Evolutionary conservation across 2,329 filamentous ascomycete genomes (phyloP), one percentile per base, ranked within the genome.

Genomic region (Trichoderma semiorbis): DNA sequence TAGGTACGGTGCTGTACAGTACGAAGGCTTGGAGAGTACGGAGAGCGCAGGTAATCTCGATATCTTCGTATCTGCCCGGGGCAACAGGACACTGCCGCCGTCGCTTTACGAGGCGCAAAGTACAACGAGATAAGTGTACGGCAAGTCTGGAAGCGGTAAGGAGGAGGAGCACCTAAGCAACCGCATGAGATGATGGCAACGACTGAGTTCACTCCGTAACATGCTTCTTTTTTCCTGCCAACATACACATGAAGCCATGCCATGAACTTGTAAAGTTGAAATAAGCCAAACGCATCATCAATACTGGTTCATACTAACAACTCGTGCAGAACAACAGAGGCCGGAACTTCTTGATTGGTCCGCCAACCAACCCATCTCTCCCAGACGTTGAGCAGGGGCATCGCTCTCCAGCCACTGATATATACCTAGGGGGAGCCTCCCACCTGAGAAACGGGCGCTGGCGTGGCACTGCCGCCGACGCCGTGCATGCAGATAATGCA

Each of bases 391-490:
- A 36, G 58, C n/a, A 39, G 55, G 55, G 65, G 34, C 28, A 7
- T 69, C 36, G 36, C 16, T 53, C 57, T 61, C 67, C 67, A 69
- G 67, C 67, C 67, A 62, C 67, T 53, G 57, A 69, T 60, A 34
- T 34, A 60, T 16, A 60, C 67, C 60, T 58, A 69, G 39, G 34
- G 34, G 53, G 53, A 47, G 26, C 36, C 55, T 62, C 67, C 60
- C 67, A 47, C 57, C 67, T 69, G 67, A 69, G 30, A 34, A 67
- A 36, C 66, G 66, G 66, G 66, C 66, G 66, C 28, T 61, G 55
- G 66, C 55, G 66, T 69, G 66, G 66, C 66, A 69, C 55, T 34
- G 66, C 66, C 66, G 66, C 66, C 34, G 57, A 50, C 65, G 53
- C 53, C 65, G 53, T 68, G 65, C 65, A 68, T 68, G 53, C 65